Conservation (phyloP, 257 asterid genomes). For the Sherardia arvensis region DNA sequence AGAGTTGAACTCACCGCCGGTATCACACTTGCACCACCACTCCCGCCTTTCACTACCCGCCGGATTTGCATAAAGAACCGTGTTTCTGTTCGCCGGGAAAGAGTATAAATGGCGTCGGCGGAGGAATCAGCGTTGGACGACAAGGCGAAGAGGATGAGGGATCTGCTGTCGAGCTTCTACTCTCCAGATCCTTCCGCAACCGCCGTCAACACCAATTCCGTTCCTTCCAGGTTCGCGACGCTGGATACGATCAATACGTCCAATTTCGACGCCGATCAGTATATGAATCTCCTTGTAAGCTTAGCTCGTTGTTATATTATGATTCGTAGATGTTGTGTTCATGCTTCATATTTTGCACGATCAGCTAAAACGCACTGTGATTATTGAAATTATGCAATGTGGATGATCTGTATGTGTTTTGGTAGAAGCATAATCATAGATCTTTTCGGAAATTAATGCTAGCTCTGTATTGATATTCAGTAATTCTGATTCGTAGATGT, state of each 20-base stretch:
- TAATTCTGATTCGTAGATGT: too few relatives aligned
- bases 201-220: constrained; percentile 20
- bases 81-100: background rate
- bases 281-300: constrained; percentile 91
- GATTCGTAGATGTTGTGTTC: background rate
- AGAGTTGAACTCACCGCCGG: background rate
- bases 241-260: constrained; percentile 86
- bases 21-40: background rate
- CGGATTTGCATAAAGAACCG: background rate
- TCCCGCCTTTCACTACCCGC: background rate
- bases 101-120: constrained; percentile 50
- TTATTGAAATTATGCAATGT: too few relatives aligned
- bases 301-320: background rate
- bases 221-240: constrained; percentile 84
- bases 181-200: constrained; percentile 56
- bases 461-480: too few relatives aligned
- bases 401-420: too few relatives aligned
- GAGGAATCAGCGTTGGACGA: constrained; percentile 57
- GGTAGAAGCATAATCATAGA: too few relatives aligned
- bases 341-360: background rate
- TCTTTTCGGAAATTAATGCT: too few relatives aligned
- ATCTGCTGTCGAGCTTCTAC: constrained; percentile 87
- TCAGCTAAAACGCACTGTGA: background rate
- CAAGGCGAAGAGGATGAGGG: constrained; percentile 97
- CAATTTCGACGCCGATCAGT: constrained; percentile 82